phyloP scores from a whole-genome alignment of 129 eudicot genomes.

The Ambrosia artemisiifolia region DNA sequence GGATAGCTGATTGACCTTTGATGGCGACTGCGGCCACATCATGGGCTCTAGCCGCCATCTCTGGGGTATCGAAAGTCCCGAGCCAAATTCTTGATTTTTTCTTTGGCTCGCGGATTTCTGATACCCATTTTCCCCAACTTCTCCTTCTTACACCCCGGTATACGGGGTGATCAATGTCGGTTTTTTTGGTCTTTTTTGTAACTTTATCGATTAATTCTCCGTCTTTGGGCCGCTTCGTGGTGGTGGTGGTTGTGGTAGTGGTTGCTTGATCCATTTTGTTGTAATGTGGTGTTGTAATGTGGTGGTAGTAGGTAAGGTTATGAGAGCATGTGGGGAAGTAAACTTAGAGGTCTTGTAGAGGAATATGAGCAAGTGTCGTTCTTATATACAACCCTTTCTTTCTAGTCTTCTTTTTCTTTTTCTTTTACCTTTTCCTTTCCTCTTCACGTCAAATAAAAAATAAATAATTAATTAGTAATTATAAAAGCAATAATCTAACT shows the following conservation, averaged over 20 bases:
- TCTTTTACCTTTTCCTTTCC: not conserved
- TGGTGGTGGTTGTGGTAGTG: not conserved
- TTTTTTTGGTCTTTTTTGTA: not conserved
- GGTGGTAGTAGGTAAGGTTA: slow-evolving; percentile 18
- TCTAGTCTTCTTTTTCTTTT: not conserved
- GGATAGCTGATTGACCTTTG: slow-evolving; percentile 26
- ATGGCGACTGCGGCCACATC: slow-evolving; percentile 32
- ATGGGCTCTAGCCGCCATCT: slow-evolving; percentile 48
- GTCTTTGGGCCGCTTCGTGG: not conserved
- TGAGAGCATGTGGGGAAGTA: slow-evolving; percentile 19
- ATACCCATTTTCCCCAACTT: slow-evolving; percentile 41
- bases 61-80: slow-evolving; percentile 31
- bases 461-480: not conserved
- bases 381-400: slow-evolving; percentile 10
- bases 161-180: slow-evolving; percentile 7
- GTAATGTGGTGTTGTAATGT: not conserved
- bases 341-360: not conserved
- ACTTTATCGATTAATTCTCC: not conserved
- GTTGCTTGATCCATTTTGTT: slow-evolving; percentile 10
- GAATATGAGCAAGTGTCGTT: slow-evolving; percentile 6
- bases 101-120: slow-evolving; percentile 37
- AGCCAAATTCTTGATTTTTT: slow-evolving; percentile 47
- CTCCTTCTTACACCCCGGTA: slow-evolving; percentile 32
- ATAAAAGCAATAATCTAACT: not conserved
- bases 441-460: not conserved